Base-by-base conservation (phyloP, 192 early-diverging fungal genomes). In the Backusella macrospora region DNA sequence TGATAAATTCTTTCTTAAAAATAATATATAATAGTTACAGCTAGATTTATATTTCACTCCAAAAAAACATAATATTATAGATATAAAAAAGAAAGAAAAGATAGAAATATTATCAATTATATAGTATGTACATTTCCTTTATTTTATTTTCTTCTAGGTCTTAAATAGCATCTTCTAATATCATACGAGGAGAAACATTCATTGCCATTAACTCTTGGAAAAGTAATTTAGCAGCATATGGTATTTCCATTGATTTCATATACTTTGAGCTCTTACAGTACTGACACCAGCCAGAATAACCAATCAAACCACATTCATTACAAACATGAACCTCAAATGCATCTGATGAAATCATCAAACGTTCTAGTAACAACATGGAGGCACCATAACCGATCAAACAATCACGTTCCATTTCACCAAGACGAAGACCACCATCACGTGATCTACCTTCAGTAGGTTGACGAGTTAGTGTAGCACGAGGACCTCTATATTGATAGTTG, bases 351-450 rank as follows among this genome's bases (percentile, higher is more conserved):
- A 93, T 88, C 90, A 99, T 90, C 43, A 99, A 85, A 46, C 97
- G 90, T 80, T 99, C 97, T 44, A 99, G 89, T 71, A 98, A 77
- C 45, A 98, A 85, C 85, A 94, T 95, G 65, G 92, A 91, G 2
- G 97, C 94, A 63, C 97, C 97, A 82, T 99, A 96, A 74, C 96
- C 96, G 78, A 99, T 96, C 78, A 99, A 80, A 84, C 96, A 98
- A 86, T 99, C 97, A 75, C 96, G 89, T 75, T 99, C 97, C 97
- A 99, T 99, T 79, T 99, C 96, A 71, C 97, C 97, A 23, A 99
- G 83, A 83, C 97, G 93, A 80, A 99, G 85, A 59, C 97, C 97
- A 80, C 97, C 97, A 76, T 99, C 97, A 29, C 95, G 89, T 14
- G 95, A 96, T 76, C 96, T 89, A 86, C 97, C 97, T 85, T 99